Conservation (phyloP, 495 filamentous ascomycete genomes). For the Talaromyces thailandensis region DNA sequence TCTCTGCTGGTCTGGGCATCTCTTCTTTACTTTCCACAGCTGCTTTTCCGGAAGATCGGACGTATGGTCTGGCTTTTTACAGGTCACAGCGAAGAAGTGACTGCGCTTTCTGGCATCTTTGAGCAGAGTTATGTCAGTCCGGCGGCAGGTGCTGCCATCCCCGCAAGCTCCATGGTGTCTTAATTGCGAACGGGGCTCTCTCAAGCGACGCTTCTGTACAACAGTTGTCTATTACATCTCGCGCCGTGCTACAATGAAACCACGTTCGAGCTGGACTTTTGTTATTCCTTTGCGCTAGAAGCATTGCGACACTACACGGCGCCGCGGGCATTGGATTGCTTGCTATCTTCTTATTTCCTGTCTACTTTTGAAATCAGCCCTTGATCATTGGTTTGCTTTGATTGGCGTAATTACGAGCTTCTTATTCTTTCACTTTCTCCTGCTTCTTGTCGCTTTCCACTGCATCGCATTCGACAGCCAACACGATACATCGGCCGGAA, state of each 20-base stretch:
- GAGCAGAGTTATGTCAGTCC: constrained; percentile 8
- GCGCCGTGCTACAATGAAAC: background rate
- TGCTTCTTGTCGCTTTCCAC: background rate
- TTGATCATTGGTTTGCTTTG: background rate
- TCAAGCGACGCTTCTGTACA: background rate
- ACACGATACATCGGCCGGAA: background rate
- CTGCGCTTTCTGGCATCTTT: constrained; percentile 21
- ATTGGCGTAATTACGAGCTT: background rate
- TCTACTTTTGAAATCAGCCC: background rate
- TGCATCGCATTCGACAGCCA: background rate
- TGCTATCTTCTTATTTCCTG: background rate
- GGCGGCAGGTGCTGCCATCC: background rate
- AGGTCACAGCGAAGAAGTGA: constrained; percentile 26
- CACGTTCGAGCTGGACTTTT: background rate
- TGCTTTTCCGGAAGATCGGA: constrained; percentile 29
- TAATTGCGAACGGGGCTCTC: background rate
- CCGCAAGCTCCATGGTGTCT: constrained; percentile 1
- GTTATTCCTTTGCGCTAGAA: background rate
- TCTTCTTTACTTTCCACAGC: constrained; percentile 29
- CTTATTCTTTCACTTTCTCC: background rate
- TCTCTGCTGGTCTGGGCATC: constrained; percentile 28
- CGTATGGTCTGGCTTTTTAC: constrained; percentile 33
- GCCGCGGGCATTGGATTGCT: background rate
- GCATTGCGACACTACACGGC: background rate
- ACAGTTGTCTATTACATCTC: background rate